These are phyloP conservation scores for Zizania latifolia DNA, from an alignment of 176 grass and related monocot genomes.

Conservation along the genomic window DNA sequence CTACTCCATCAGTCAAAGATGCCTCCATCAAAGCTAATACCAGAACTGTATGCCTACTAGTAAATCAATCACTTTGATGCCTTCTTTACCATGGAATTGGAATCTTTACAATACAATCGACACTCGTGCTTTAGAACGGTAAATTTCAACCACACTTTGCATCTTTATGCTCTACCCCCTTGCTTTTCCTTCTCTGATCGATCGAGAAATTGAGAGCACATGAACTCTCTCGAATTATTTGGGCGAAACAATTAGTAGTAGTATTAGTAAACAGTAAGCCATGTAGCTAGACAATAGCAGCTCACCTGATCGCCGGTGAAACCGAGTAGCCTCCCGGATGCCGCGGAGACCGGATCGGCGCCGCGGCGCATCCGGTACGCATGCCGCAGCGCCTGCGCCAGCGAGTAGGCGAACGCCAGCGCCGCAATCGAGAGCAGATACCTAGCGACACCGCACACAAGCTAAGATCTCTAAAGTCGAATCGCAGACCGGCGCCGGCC, in stretches of 20 bases:
- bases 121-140: conserved; percentile 11
- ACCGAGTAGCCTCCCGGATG: conserved; percentile 37
- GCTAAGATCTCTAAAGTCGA: not conserved
- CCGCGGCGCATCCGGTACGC: conserved; percentile 26
- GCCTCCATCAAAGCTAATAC: not conserved
- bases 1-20: conserved; percentile 16
- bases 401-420: conserved; percentile 55
- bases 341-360: conserved; percentile 27
- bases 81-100: conserved; percentile 5
- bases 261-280: not conserved
- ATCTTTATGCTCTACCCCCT: not conserved
- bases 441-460: conserved; percentile 25
- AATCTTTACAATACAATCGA: not conserved
- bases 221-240: not conserved
- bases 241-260: not conserved
- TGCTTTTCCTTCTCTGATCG: not conserved
- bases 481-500: not conserved
- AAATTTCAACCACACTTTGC: not conserved
- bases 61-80: not conserved
- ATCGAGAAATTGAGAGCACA: conserved; percentile 7
- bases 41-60: not conserved
- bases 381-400: conserved; percentile 53
- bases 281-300: not conserved
- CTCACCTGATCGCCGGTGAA: conserved; percentile 79
- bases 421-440: conserved; percentile 60